Base-by-base conservation (phyloP, 371 early-diverging fungal species). In the Thermomucor indicae-seudaticae region DNA sequence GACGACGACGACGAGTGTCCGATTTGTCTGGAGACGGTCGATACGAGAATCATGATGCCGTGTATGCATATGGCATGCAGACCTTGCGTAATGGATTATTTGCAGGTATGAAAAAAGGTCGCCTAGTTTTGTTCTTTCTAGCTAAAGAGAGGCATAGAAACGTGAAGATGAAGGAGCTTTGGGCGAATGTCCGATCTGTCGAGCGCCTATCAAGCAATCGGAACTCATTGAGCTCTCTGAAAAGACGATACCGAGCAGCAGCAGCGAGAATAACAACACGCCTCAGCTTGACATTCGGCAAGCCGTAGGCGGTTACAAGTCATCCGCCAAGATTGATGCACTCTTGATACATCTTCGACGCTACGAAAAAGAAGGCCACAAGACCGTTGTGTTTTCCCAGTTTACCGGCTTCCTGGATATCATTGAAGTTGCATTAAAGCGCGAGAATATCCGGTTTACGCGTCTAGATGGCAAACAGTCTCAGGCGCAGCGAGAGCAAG, bases 381-480 rank as follows among this genome's bases (percentile, higher is more conserved):
- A 80, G 44, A 71, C 80, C 6, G 87, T 95, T 19, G 83, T 95
- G 1, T 95, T 92, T 63, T 91, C 90, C 6, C 95, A 93, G 52
- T 93, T 89, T 72, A 90, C 90, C 1, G 64, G 64, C 22, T 80
- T 90, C 66, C 69, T 93, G 24, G 84, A 87, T 43, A 51, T 93
- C 20, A 71, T 87, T 17, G 79, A 83, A 40, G 65, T 75, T 19
- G 68, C 85, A 14, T 55, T 90, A 29, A 43, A 55, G 7, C 52
- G 70, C 12, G 72, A 73, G 22, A 70, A 70, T 0, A 71, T 91
- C n/a, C 17, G 45, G 5, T 86, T 68, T 58, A 69, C 67, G 0
- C 79, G 90, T 19, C 61, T 91, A 12, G 91, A 89, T 57, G 93
- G 93, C 6, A 75, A 75, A 0, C 79, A 82, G 61, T 51, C 58